These are phyloP conservation scores for Paramecium primaurelia DNA, from an alignment of 73 alveolate genomes.

Conservation along the genomic window DNA sequence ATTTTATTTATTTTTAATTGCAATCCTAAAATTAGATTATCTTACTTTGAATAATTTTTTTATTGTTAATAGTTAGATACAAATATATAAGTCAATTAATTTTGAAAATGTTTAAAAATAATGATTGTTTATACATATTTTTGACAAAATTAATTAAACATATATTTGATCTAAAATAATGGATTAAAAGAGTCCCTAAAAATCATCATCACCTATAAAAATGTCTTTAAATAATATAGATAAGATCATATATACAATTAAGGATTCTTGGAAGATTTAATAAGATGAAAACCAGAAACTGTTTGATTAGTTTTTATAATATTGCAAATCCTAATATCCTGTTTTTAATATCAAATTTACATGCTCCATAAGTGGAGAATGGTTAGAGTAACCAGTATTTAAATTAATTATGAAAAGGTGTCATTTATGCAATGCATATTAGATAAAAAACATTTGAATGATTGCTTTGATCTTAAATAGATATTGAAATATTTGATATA, in stretches of 20 bases:
- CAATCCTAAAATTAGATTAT: background rate
- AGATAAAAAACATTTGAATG: background rate
- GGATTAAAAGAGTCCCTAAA: background rate
- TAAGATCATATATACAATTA: background rate
- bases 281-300: background rate
- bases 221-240: background rate
- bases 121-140: background rate
- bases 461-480: slow-evolving; percentile 7
- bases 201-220: background rate
- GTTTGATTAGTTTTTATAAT: background rate
- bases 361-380: background rate
- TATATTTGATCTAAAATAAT: background rate
- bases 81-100: background rate
- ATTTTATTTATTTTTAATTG: too few relatives aligned
- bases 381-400: background rate
- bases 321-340: background rate
- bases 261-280: background rate
- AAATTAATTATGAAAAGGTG: background rate
- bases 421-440: background rate
- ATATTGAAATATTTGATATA: background rate
- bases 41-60: background rate
- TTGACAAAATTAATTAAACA: background rate
- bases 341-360: background rate
- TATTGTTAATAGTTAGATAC: background rate
- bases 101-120: background rate